Evolutionary conservation across 1,284 basidiomycete genomes (phyloP).

Genomic region (Cutaneotrichosporon curvatum): DNA sequence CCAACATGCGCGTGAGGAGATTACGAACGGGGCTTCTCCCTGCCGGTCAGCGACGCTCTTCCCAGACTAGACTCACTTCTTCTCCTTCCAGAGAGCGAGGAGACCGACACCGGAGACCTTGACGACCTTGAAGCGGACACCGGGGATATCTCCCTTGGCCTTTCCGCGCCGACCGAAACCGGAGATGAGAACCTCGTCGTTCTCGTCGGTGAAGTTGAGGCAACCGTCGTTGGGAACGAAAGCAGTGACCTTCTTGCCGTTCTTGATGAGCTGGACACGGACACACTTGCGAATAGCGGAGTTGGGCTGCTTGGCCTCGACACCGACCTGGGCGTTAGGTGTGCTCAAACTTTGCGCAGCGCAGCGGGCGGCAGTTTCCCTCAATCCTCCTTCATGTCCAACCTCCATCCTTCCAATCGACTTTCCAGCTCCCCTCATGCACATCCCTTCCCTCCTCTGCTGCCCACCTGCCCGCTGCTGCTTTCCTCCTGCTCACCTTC

Average conservation of each 20-base stretch:
- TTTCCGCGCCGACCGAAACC: constrained; percentile 99
- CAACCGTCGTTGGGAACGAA: constrained; percentile 94
- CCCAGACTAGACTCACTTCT: constrained; percentile 61
- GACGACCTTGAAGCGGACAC: constrained; percentile 96
- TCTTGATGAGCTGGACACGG: constrained; percentile 99
- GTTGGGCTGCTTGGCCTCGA: constrained; percentile 78
- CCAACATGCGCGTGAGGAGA: constrained; percentile 10
- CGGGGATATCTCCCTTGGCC: constrained; percentile 56
- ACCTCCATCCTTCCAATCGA: neutral
- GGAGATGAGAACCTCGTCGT: constrained; percentile 98
- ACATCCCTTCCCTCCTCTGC: neutral
- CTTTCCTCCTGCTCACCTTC: constrained; percentile 54
- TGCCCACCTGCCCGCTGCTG: neutral
- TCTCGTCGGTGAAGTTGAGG: constrained; percentile 94
- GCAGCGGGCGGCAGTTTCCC: too few relatives aligned
- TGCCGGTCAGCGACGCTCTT: constrained; percentile 4
- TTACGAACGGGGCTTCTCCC: constrained; percentile 91
- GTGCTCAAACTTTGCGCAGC: neutral
- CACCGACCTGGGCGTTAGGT: constrained; percentile 49
- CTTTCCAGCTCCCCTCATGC: neutral
- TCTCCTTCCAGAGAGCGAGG: constrained; percentile 95
- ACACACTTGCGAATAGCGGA: constrained; percentile 99
- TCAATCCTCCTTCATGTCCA: neutral
- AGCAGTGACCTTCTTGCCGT: constrained; percentile 99
- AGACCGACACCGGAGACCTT: constrained; percentile 99